Conservation (phyloP, 2,329 filamentous ascomycete species). For the Fusarium albidum region DNA sequence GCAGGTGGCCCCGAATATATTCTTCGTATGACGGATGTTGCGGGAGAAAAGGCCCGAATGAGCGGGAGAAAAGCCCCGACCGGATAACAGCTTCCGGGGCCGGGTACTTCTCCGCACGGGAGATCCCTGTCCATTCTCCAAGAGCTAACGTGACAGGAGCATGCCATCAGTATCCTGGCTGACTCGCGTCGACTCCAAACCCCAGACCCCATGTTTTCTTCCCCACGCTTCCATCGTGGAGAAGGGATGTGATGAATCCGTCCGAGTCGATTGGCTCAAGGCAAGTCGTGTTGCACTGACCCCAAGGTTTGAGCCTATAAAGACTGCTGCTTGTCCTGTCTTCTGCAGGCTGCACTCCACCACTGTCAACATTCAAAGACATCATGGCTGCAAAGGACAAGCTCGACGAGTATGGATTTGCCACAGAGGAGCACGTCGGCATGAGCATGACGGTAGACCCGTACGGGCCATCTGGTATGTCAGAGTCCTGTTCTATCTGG, state of each 20-base stretch:
- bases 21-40: background rate
- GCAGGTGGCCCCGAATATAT: slow-evolving; percentile 18
- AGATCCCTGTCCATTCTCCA: background rate
- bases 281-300: background rate
- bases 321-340: background rate
- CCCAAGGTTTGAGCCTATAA: slow-evolving; percentile 4
- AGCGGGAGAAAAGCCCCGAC: background rate
- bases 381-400: slow-evolving; percentile 4
- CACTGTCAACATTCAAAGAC: background rate
- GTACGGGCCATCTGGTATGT: background rate
- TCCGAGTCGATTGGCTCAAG: background rate
- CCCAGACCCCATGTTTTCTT: slow-evolving; percentile 9
- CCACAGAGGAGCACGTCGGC: background rate
- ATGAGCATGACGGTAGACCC: background rate
- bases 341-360: no score
- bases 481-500: no score
- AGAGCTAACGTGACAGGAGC: slow-evolving; percentile 1
- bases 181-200: slow-evolving; percentile 1
- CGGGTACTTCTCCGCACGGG: background rate
- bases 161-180: background rate
- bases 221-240: background rate
- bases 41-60: background rate
- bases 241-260: background rate
- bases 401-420: slow-evolving; percentile 4
- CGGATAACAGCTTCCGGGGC: background rate